Evolutionary conservation across 116 monocot genomes (phyloP), one percentile per base, ranked within the genome.

Genomic region (Posidonia oceanica): DNA sequence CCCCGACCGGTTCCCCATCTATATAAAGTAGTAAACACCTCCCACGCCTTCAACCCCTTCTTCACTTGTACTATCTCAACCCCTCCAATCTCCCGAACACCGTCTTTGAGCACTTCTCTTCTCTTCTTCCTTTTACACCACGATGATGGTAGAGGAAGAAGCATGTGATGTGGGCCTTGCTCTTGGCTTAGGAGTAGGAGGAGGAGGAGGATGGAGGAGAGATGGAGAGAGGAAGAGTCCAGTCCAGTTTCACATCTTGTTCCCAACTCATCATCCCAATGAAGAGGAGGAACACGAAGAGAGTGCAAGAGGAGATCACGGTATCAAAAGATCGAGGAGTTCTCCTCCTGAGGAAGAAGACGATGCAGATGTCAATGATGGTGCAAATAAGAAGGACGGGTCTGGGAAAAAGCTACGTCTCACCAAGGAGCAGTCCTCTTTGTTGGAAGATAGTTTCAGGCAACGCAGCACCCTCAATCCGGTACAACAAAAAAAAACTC

Each of bases 401-500:
- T 14, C 17, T 13, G 78, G 83, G 72, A 87, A 87, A 75, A 87
- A 87, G 70, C 78, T 83, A 5, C 51, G 78, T 64, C 80, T 87
- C 20, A 70, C 78, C 44, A 80, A 64, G 36, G 86, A 81, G 16
- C 86, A 87, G 59, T 75, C 70, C 3, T 23, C 62, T n/a, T 40
- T 80, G 54, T 75, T 87, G 0, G 83, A 87, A 64, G 76, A 78
- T 3, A 75, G 75, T 67, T 87, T 87, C 70, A 48, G 72, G 15
- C 29, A 65, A 2, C 78, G 80, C 72, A 75, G 70, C 72, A 80
- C 76, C 36, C 83, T 83, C 69, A 69, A 77, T 64, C 80, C 72
- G 36, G 86, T 86, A 77, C 22, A 4, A 11, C 18, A 59, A 17
- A 14, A 2, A 5, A 16, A 17, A 18, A 57, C 57, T 54, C 10